Conservation (phyloP, 176 grass and related monocot species). For the Pontederia paniculata region DNA sequence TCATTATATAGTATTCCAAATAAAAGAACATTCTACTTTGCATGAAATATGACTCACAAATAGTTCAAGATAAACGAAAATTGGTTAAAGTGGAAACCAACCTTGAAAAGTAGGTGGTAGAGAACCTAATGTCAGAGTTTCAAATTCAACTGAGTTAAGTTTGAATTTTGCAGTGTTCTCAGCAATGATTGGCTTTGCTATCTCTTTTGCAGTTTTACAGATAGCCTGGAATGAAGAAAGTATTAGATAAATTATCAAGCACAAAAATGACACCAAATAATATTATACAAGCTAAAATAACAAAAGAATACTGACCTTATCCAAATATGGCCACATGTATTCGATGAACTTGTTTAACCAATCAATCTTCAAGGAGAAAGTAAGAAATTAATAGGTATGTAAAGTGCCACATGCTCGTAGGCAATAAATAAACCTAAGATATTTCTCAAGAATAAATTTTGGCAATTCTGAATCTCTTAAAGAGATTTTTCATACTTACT, state of each 20-base stretch:
- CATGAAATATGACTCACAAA: not conserved
- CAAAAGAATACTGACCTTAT: conserved; percentile 46
- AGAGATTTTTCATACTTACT: conserved; percentile 27
- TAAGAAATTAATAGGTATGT: not conserved
- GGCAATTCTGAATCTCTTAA: not conserved
- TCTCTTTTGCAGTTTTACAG: conserved; percentile 75
- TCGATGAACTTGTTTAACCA: conserved; percentile 93
- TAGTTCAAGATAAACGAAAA: not conserved
- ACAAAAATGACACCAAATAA: not conserved
- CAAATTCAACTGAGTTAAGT: conserved; percentile 82
- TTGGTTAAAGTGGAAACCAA: conserved; percentile 18
- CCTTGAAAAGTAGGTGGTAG: conserved; percentile 94
- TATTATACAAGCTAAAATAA: not conserved
- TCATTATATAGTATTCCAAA: not conserved
- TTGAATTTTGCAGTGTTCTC: conserved; percentile 83
- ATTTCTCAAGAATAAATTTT: too few relatives aligned
- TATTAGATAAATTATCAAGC: conserved; percentile 12
- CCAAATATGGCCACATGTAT: conserved; percentile 83
- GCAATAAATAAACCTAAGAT: too few relatives aligned
- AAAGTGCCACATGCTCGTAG: too few relatives aligned
- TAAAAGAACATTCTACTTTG: not conserved
- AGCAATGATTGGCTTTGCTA: conserved; percentile 78
- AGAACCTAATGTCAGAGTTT: conserved; percentile 76
- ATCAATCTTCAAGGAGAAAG: conserved; percentile 59
- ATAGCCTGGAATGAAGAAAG: conserved; percentile 51